phyloP scores from a whole-genome alignment of 768 basidiomycete species.

The Kwoniella europaea region DNA sequence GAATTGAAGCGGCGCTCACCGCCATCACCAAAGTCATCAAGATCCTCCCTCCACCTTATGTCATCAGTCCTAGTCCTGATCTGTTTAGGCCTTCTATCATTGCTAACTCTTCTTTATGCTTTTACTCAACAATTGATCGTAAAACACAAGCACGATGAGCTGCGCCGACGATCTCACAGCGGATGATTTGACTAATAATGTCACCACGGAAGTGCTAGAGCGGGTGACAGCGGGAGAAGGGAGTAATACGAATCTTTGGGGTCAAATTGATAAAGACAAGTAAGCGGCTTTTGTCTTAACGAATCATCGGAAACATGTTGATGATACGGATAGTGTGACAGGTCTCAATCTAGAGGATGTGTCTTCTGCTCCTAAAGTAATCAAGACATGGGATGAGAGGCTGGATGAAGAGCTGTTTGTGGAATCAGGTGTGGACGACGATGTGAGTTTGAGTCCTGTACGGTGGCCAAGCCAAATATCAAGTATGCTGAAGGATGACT shows the following conservation, averaged over 20 bases:
- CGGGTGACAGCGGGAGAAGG: constrained; percentile 54
- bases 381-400: constrained; percentile 57
- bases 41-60: constrained; percentile 8
- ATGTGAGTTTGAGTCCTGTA: constrained; percentile 37
- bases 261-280: constrained; percentile 55
- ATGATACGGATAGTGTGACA: constrained; percentile 42
- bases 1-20: background rate
- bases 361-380: constrained; percentile 45
- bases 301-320: background rate
- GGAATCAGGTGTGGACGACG: constrained; percentile 56
- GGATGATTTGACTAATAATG: constrained; percentile 46
- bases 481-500: background rate
- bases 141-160: constrained; percentile 39
- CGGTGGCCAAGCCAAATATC: constrained; percentile 6
- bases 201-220: constrained; percentile 48
- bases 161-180: constrained; percentile 57
- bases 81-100: background rate
- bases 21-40: constrained; percentile 1
- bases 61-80: background rate
- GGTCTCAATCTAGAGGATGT: constrained; percentile 52
- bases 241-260: constrained; percentile 55
- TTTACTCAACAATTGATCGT: background rate
- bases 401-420: constrained; percentile 46
- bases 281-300: constrained; percentile 28
- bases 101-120: background rate